These are phyloP conservation scores for Hyphopichia fennica DNA, from an alignment of 1,139 yeast genomes.

Conservation along the genomic window DNA sequence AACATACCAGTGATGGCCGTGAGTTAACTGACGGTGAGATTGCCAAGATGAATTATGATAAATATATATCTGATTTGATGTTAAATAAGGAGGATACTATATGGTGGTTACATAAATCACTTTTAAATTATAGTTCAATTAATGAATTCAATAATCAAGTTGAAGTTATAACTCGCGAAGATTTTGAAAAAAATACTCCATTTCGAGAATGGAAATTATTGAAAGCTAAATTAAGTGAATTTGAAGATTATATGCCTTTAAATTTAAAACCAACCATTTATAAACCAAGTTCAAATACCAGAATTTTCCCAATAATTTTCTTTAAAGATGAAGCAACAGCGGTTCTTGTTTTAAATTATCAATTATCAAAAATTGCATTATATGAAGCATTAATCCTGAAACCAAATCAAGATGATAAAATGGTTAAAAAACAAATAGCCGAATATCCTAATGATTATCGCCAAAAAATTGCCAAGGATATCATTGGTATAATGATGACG, in stretches of 20 bases:
- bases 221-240: conserved; percentile 26
- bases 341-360: conserved; percentile 29
- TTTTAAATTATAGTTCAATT: conserved; percentile 27
- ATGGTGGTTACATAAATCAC: conserved; percentile 42
- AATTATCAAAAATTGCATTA: conserved; percentile 31
- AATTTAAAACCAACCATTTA: conserved; percentile 33
- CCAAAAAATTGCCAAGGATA: conserved; percentile 33
- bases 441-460: conserved; percentile 26
- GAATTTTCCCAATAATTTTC: conserved; percentile 29
- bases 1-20: neutral
- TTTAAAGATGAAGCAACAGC: conserved; percentile 40
- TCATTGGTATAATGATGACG: conserved; percentile 38
- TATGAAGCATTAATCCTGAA: conserved; percentile 27
- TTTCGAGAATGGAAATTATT: conserved; percentile 30
- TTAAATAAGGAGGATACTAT: conserved; percentile 19
- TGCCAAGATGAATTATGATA: conserved; percentile 1
- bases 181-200: conserved; percentile 20
- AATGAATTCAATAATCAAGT: conserved; percentile 30
- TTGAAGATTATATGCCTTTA: conserved; percentile 28
- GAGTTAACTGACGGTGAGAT: neutral
- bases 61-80: conserved; percentile 5
- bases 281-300: conserved; percentile 21
- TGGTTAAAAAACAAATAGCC: conserved; percentile 20
- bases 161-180: conserved; percentile 26
- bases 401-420: conserved; percentile 14